Conservation (phyloP, 176 grass and related monocot species). For the Triticum aestivum region DNA sequence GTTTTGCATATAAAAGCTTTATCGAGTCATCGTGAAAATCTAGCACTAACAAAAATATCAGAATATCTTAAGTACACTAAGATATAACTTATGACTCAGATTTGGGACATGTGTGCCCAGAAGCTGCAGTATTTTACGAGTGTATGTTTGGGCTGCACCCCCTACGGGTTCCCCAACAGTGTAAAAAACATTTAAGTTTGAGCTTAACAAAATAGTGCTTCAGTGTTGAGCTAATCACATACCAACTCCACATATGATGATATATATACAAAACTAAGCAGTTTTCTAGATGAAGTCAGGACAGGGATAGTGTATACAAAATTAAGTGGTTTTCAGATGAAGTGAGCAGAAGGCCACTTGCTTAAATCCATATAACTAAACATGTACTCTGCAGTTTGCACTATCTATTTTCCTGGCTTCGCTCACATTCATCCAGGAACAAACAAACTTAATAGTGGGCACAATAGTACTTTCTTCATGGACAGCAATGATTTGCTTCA, state of each 20-base stretch:
- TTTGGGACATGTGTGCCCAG: background rate
- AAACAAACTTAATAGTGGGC: background rate
- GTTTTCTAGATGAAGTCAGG: background rate
- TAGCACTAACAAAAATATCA: background rate
- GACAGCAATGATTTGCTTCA: background rate
- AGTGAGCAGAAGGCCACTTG: background rate
- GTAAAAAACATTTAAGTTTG: background rate
- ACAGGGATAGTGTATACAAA: background rate
- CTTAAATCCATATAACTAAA: background rate
- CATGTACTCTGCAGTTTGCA: background rate
- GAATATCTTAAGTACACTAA: background rate
- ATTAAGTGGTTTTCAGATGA: background rate
- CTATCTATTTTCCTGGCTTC: background rate
- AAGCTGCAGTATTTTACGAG: background rate
- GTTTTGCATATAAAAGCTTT: background rate
- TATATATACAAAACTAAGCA: background rate
- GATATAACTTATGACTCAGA: background rate
- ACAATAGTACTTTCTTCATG: background rate
- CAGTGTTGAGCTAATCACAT: background rate
- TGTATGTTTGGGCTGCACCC: background rate
- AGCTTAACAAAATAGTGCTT: background rate
- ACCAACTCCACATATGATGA: background rate
- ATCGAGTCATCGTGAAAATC: background rate
- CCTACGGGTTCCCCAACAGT: background rate
- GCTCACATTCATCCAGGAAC: background rate